phyloP scores from a whole-genome alignment of 2,329 filamentous ascomycete genomes.

The Xylariales sp. region DNA sequence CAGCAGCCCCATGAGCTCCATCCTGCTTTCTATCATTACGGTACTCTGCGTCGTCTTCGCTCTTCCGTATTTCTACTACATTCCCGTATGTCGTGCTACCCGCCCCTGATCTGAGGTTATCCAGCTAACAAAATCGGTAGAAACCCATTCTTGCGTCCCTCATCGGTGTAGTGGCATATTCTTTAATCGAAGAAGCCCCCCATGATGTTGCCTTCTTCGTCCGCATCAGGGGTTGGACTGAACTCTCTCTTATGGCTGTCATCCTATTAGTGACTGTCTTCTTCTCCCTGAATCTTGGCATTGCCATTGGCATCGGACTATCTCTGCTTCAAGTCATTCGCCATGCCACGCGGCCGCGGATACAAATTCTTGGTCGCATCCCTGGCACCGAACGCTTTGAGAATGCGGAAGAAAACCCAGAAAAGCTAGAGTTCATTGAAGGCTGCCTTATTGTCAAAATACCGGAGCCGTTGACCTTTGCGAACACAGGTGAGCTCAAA shows the following conservation, averaged over 20 bases:
- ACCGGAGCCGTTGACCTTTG: constrained; percentile 92
- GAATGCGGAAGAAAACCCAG: constrained; percentile 72
- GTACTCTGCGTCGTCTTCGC: constrained; percentile 77
- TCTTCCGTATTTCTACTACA: constrained; percentile 87
- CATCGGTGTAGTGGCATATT: constrained; percentile 93
- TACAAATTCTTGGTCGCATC: constrained; percentile 90
- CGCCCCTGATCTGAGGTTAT: neutral
- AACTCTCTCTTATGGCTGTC: constrained; percentile 79
- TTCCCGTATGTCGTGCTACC: constrained; percentile 64
- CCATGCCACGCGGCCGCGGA: constrained; percentile 86
- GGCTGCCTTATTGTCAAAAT: constrained; percentile 96
- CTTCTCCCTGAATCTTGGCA: constrained; percentile 89
- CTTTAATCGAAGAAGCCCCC: constrained; percentile 90
- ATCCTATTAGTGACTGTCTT: constrained; percentile 93
- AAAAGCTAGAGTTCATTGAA: constrained; percentile 81
- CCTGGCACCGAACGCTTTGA: constrained; percentile 80
- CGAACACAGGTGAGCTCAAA: constrained; percentile 91
- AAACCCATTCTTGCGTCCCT: constrained; percentile 92
- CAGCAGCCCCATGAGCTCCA: constrained; percentile 87
- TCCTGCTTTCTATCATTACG: constrained; percentile 80
- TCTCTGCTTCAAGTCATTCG: constrained; percentile 86
- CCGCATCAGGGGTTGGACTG: constrained; percentile 78
- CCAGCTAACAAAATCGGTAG: no score
- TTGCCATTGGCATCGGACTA: constrained; percentile 88
- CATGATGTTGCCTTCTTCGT: constrained; percentile 90